phyloP scores from a whole-genome alignment of 805 yeast species.

The Zygosaccharomyces kombuchaensis region DNA sequence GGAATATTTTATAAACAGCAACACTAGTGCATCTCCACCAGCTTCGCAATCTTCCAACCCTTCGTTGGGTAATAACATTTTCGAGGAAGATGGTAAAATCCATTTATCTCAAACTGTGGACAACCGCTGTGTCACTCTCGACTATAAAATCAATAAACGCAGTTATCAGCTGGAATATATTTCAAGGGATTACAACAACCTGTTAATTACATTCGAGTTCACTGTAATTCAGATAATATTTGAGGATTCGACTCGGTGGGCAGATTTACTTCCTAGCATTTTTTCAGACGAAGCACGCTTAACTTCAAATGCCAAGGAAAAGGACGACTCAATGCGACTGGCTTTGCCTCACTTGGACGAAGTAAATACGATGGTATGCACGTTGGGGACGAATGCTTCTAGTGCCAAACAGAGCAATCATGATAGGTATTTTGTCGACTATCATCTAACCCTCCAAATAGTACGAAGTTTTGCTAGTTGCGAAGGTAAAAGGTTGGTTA shows the following conservation, averaged over 20 bases:
- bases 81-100: slow-evolving; percentile 4
- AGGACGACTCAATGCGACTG: neutral
- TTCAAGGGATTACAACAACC: slow-evolving; percentile 2
- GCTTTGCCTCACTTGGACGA: slow-evolving; percentile 11
- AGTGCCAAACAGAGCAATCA: slow-evolving; percentile 10
- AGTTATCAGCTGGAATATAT: slow-evolving; percentile 8
- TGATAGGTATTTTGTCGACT: slow-evolving; percentile 20
- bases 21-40: slow-evolving; percentile 8
- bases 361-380: slow-evolving; percentile 16
- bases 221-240: slow-evolving; percentile 10
- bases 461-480: slow-evolving; percentile 13
- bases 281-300: slow-evolving; percentile 9
- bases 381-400: slow-evolving; percentile 20
- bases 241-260: slow-evolving; percentile 17
- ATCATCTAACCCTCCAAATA: slow-evolving; percentile 18
- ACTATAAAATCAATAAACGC: slow-evolving; percentile 3
- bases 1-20: slow-evolving; percentile 3
- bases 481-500: slow-evolving; percentile 16
- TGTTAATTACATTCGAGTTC: slow-evolving; percentile 8
- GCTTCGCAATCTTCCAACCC: slow-evolving; percentile 4
- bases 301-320: neutral
- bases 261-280: slow-evolving; percentile 12
- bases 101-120: slow-evolving; percentile 1
- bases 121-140: slow-evolving; percentile 2
- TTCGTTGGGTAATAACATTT: neutral